Percentiles rank a stretch among this genome's conserved stretches.
These are phyloP conservation scores for Coniferiporia weirii DNA, from an alignment of 1,284 basidiomycete species.

Conservation along the genomic window DNA sequence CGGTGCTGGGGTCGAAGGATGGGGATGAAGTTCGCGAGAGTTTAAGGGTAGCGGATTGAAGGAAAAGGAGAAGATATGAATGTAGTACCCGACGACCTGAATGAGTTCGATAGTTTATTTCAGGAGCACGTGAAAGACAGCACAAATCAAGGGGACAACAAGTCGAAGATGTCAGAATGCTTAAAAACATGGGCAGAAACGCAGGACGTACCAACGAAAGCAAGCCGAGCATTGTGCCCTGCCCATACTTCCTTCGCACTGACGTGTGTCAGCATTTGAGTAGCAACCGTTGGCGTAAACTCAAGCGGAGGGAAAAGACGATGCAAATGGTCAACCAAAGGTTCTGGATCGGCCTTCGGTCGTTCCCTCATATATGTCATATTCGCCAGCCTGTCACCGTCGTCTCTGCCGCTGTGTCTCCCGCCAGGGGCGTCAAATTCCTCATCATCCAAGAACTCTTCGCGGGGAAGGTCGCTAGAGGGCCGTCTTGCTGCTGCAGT, in stretches of 20 bases:
- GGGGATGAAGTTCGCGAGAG: conserved; percentile 16
- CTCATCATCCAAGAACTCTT: conserved; percentile 9
- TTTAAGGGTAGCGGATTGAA: conserved; percentile 47
- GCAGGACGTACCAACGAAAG: conserved; percentile 58
- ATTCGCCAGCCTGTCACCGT: not conserved
- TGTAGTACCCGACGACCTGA: conserved; percentile 70
- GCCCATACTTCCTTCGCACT: conserved; percentile 58
- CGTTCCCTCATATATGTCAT: conserved; percentile 10
- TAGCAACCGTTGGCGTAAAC: conserved; percentile 64
- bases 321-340: conserved; percentile 51
- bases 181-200: not conserved
- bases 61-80: conserved; percentile 64
- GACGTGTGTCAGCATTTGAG: conserved; percentile 67
- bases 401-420: not conserved
- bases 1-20: conserved; percentile 35
- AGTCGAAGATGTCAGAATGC: not conserved
- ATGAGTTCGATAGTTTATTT: not conserved
- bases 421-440: not conserved
- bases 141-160: not conserved
- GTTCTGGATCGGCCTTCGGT: conserved; percentile 18
- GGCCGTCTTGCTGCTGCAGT: conserved; percentile 5
- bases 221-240: conserved; percentile 65
- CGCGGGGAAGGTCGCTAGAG: not conserved
- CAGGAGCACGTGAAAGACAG: not conserved
- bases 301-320: conserved; percentile 57